A percentile compares a stretch with the other conserved stretches of the same genome.
phyloP scores from a whole-genome alignment of 768 basidiomycete species.

The Lanmaoa pseudosensibilis region DNA sequence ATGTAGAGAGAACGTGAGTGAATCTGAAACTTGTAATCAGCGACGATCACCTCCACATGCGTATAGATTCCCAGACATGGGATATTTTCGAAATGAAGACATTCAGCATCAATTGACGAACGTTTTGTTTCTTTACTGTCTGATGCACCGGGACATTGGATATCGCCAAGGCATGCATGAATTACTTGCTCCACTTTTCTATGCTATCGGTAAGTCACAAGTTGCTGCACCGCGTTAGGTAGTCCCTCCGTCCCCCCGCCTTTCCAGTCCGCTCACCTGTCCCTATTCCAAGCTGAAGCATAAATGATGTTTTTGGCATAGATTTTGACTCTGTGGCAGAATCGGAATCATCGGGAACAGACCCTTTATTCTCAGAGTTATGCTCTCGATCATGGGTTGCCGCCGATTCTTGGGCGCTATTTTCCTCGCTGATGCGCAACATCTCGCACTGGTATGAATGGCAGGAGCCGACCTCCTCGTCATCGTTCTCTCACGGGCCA shows the following conservation, averaged over 20 bases:
- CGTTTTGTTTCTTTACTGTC: slow-evolving; percentile 82
- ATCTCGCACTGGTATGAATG: slow-evolving; percentile 81
- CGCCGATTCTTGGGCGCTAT: slow-evolving; percentile 87
- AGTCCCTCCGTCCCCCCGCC: slow-evolving; percentile 6
- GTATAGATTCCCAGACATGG: slow-evolving; percentile 91
- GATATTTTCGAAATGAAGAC: slow-evolving; percentile 76
- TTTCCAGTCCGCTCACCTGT: slow-evolving; percentile 16
- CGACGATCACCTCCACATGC: slow-evolving; percentile 2
- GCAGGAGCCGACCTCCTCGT: slow-evolving; percentile 43
- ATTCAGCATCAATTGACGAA: slow-evolving; percentile 82
- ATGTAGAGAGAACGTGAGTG: slow-evolving; percentile 92
- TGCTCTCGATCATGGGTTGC: slow-evolving; percentile 71
- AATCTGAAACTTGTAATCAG: slow-evolving; percentile 1
- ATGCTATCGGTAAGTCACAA: slow-evolving; percentile 44
- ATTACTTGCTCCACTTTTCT: slow-evolving; percentile 83
- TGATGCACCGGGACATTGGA: slow-evolving; percentile 77
- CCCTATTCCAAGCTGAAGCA: slow-evolving; percentile 26
- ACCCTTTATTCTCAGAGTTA: slow-evolving; percentile 50
- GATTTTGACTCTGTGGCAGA: slow-evolving; percentile 75
- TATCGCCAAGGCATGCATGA: slow-evolving; percentile 99
- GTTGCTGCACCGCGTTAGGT: neutral
- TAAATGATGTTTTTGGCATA: slow-evolving; percentile 35
- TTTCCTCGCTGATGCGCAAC: slow-evolving; percentile 74
- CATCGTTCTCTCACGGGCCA: slow-evolving; percentile 37
- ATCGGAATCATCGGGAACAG: slow-evolving; percentile 29